These are phyloP conservation scores for Inga laurina DNA, from an alignment of 306 rosid genomes.

Conservation along the genomic window DNA sequence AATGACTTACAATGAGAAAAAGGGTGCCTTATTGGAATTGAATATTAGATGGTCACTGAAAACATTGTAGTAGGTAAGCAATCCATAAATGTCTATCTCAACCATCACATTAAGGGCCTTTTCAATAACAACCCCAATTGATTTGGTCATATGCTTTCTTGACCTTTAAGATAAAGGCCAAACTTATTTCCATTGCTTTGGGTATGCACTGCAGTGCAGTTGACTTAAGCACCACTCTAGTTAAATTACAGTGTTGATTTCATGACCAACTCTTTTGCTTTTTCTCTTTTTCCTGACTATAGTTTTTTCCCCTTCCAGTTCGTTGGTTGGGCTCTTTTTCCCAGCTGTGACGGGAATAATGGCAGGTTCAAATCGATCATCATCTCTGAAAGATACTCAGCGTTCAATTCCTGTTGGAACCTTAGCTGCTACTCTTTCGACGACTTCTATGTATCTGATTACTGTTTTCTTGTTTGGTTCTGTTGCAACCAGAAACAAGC, in stretches of 20 bases:
- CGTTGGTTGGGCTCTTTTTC: constrained; percentile 98
- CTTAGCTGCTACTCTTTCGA: constrained; percentile 80
- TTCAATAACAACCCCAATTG: neutral
- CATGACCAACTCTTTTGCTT: constrained; percentile 8
- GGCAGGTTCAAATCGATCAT: constrained; percentile 99
- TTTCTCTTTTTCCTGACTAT: constrained; percentile 42
- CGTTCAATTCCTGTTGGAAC: constrained; percentile 98
- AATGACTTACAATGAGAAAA: neutral
- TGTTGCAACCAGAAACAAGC: constrained; percentile 76
- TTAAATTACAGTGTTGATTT: constrained; percentile 19
- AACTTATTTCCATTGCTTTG: neutral
- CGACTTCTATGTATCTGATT: constrained; percentile 72
- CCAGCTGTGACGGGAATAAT: constrained; percentile 99
- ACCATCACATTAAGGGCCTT: neutral
- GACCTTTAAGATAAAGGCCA: neutral
- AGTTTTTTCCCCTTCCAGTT: constrained; percentile 53
- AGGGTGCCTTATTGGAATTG: neutral
- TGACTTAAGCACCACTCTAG: neutral
- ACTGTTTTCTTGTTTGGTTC: constrained; percentile 89
- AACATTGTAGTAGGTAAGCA: neutral
- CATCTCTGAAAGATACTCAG: constrained; percentile 94
- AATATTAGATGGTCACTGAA: neutral
- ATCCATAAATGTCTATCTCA: neutral
- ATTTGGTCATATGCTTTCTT: neutral
- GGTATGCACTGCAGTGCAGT: neutral